Conservation (phyloP, 1,284 basidiomycete genomes). For the Microbotryomycetes sp. region DNA sequence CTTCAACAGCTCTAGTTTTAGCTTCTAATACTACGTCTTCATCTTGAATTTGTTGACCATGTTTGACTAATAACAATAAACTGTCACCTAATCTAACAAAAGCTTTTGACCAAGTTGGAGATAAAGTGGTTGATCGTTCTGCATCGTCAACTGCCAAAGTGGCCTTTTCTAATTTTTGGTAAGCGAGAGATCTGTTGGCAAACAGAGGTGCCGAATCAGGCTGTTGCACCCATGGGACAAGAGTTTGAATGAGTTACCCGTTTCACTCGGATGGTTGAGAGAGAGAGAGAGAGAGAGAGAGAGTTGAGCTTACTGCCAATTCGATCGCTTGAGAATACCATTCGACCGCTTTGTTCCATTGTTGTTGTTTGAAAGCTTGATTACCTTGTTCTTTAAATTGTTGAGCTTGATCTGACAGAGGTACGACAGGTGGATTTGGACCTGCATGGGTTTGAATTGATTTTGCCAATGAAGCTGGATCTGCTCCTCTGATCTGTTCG, state of each 20-base stretch:
- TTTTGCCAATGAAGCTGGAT: conserved; percentile 26
- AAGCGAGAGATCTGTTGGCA: conserved; percentile 5
- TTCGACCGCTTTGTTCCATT: conserved; percentile 11
- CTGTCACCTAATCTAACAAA: conserved; percentile 32
- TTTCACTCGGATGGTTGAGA: no score
- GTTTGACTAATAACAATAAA: conserved; percentile 1
- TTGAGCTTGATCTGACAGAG: conserved; percentile 26
- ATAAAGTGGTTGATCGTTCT: conserved; percentile 13
- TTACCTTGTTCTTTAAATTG: conserved; percentile 29
- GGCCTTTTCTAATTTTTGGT: not conserved
- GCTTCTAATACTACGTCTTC: not conserved
- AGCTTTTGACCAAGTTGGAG: conserved; percentile 29
- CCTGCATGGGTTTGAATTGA: conserved; percentile 30
- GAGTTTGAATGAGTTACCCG: no score
- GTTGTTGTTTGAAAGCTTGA: conserved; percentile 21
- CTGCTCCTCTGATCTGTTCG: conserved; percentile 25
- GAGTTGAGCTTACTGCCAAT: conserved; percentile 7
- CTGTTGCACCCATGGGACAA: not conserved
- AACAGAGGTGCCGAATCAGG: not conserved
- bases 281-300: not conserved
- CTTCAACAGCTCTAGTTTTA: conserved; percentile 8
- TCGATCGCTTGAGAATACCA: conserved; percentile 27
- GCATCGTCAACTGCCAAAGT: conserved; percentile 25
- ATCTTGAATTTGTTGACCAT: not conserved
- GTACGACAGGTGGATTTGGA: conserved; percentile 34